Base-by-base conservation (phyloP, 768 basidiomycete species). In the Leucosporidium creatinivorum region DNA sequence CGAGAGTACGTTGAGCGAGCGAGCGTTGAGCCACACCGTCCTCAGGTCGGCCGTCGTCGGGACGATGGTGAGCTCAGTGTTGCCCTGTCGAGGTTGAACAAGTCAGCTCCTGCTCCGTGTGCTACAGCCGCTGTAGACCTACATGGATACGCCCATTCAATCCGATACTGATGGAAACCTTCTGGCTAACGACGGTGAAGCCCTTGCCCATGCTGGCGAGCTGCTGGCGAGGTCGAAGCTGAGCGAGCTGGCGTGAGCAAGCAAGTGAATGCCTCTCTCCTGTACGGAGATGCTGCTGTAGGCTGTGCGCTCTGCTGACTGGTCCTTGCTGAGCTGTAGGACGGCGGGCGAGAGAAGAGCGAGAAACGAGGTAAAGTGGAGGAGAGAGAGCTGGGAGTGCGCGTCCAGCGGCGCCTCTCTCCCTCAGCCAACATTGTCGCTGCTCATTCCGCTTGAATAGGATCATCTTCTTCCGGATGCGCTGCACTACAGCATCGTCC, bases 121-220 rank as follows among this genome's bases (percentile, higher is more conserved):
- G 36, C 33, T 19, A 4, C n/a, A 13, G 26, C 25, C 13, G 10
- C 56, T 30, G 21, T 25, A 44, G 44, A 76, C 85, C 72, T 80
- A 89, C 93, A 84, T 88, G 89, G 75, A 93, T 83, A 76, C 83
- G 82, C 26, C 94, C 94, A 12, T 87, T 83, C 78, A 96, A 92
- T 81, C 93, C 91, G 69, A 97, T 86, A 80, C 94, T 91, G 73
- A 97, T 81, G 69, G 90, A 89, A 60, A 96, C 93, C 78, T 91
- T 91, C 84, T 97, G 94, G 80, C 94, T 67, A 12, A 61, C 65
- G 44, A 74, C 60, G 18, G 30, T 44, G 63, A 70, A 74, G 19
- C 73, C 73, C 47, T 74, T 74, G 59, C 68, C 73, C 73, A 74
- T 74, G 51, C 31, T 64, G 26, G 30, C 52, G 19, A 25, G 25